phyloP scores from a whole-genome alignment of 371 early-diverging fungal species.

The Saksenaea vasiformis region DNA sequence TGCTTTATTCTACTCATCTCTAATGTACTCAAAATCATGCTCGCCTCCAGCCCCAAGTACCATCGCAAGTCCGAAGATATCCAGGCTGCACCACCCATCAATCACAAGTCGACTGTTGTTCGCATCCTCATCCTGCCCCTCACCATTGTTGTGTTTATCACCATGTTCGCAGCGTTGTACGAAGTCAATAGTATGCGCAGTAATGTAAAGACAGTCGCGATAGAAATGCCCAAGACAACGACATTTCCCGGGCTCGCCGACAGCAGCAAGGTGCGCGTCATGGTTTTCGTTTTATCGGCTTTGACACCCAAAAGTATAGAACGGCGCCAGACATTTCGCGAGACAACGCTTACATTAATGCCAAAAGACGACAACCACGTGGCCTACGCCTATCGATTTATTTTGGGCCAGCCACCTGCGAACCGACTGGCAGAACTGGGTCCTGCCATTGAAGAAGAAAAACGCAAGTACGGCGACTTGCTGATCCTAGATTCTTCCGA shows the following conservation, averaged over 20 bases:
- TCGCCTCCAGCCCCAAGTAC: conserved; percentile 35
- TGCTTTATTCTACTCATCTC: conserved; percentile 48
- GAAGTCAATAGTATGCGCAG: conserved; percentile 38
- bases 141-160: conserved; percentile 43
- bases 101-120: conserved; percentile 42
- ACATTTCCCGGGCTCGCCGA: conserved; percentile 31
- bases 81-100: conserved; percentile 23
- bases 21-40: conserved; percentile 36
- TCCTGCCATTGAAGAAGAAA: conserved; percentile 45
- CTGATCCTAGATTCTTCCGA: conserved; percentile 51
- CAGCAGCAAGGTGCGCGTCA: conserved; percentile 36
- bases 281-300: conserved; percentile 59
- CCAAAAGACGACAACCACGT: conserved; percentile 45
- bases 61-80: conserved; percentile 23
- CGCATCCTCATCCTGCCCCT: conserved; percentile 41
- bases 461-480: conserved; percentile 42
- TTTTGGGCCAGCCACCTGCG: conserved; percentile 54
- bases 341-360: conserved; percentile 57
- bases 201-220: conserved; percentile 17
- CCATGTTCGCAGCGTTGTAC: conserved; percentile 44
- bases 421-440: conserved; percentile 28
- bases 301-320: conserved; percentile 55
- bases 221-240: conserved; percentile 15
- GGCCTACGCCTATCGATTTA: conserved; percentile 53
- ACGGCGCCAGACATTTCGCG: conserved; percentile 55